These are phyloP conservation scores for Coemansia sp. DNA, from an alignment of 192 early-diverging fungal species.

Conservation along the genomic window DNA sequence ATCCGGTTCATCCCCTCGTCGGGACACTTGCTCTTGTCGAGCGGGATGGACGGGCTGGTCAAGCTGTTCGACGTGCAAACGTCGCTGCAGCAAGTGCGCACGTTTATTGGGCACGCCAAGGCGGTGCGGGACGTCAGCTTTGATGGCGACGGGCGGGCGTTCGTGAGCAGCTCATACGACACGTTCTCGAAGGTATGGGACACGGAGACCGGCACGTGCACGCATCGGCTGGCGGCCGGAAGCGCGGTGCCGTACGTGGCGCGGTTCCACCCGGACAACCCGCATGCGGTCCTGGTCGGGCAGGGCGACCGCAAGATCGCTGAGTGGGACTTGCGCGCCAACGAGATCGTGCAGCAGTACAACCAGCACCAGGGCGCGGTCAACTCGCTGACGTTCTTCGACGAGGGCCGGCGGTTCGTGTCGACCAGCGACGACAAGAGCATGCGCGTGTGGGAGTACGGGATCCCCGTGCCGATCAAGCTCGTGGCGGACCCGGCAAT, in stretches of 20 bases:
- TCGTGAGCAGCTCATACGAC: conserved; percentile 89
- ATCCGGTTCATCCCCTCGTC: conserved; percentile 88
- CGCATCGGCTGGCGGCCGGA: conserved; percentile 64
- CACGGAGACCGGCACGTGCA: conserved; percentile 93
- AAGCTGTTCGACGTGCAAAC: conserved; percentile 97
- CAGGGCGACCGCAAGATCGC: conserved; percentile 90
- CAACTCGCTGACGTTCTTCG: conserved; percentile 96
- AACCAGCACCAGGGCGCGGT: conserved; percentile 96
- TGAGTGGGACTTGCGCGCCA: conserved; percentile 78
- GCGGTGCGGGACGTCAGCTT: conserved; percentile 91
- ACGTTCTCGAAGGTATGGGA: conserved; percentile 96
- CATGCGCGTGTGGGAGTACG: conserved; percentile 95
- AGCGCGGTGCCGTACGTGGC: conserved; percentile 85
- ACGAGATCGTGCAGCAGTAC: conserved; percentile 89
- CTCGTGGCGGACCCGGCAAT: conserved; percentile 94
- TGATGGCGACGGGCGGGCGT: conserved; percentile 77
- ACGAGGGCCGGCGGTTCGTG: conserved; percentile 90
- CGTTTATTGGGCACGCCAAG: conserved; percentile 89
- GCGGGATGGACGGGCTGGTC: conserved; percentile 91
- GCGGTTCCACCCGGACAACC: conserved; percentile 89
- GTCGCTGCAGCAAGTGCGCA: conserved; percentile 79
- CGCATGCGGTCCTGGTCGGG: conserved; percentile 87
- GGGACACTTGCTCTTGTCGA: conserved; percentile 86
- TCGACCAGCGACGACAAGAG: conserved; percentile 97
- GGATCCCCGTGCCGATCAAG: conserved; percentile 98